Evolutionary conservation across 2,329 filamentous ascomycete genomes (phyloP).

Genomic region (Colletotrichum chlorophyti): DNA sequence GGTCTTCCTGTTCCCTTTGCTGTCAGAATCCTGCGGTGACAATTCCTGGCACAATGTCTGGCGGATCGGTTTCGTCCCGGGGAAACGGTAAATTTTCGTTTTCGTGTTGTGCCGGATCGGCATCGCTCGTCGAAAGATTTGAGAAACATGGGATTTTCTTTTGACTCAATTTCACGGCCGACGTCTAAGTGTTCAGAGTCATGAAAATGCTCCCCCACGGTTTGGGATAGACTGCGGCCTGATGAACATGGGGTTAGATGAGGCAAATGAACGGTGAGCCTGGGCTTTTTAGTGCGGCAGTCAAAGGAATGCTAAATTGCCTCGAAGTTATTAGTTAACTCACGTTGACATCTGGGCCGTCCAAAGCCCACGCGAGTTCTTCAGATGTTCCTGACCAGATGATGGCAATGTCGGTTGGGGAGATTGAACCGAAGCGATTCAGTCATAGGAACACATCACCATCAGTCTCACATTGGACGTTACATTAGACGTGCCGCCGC

Average conservation of each 20-base stretch:
- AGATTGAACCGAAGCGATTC: no score
- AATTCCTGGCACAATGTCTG: background rate
- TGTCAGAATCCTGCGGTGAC: background rate
- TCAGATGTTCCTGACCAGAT: background rate
- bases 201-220: background rate
- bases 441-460: background rate
- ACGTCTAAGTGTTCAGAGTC: background rate
- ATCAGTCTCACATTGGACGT: background rate
- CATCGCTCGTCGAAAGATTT: no score
- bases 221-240: conserved; percentile 5
- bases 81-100: no score
- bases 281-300: background rate
- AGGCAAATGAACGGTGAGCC: background rate
- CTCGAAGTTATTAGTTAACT: conserved; percentile 5
- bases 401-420: no score
- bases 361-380: background rate
- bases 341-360: background rate
- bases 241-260: background rate
- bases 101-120: no score
- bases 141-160: background rate
- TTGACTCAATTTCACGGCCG: background rate
- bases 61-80: background rate
- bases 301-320: conserved; percentile 1
- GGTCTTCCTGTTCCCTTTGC: no score
- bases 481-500: background rate